phyloP scores from a whole-genome alignment of 805 yeast species.

The Candida pseudoglaebosa region DNA sequence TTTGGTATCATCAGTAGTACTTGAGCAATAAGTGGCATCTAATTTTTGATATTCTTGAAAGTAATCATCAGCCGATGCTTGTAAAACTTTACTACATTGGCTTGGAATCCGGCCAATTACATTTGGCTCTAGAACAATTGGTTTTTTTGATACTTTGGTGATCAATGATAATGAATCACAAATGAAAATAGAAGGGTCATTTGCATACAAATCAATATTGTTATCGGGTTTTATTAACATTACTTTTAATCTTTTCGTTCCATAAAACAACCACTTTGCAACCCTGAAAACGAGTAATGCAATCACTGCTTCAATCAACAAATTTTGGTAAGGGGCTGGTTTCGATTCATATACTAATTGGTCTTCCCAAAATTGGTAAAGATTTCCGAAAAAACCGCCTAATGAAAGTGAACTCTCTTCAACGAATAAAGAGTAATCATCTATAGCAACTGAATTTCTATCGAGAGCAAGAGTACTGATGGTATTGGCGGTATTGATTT shows the following conservation, averaged over 20 bases:
- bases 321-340: too few species aligned
- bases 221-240: not conserved
- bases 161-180: not conserved
- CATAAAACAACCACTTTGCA: not conserved
- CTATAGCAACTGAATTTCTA: too few species aligned
- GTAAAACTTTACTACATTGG: not conserved
- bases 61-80: not conserved
- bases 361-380: too few species aligned
- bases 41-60: not conserved
- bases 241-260: not conserved
- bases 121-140: not conserved
- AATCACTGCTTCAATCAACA: too few species aligned
- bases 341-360: too few species aligned
- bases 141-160: not conserved
- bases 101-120: not conserved
- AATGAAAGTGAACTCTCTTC: too few species aligned
- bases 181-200: not conserved
- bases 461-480: too few species aligned
- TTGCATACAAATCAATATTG: too few species aligned
- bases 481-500: too few species aligned
- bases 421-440: too few species aligned
- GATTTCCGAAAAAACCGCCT: too few species aligned
- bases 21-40: not conserved
- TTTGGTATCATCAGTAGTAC: not conserved
- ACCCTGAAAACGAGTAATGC: too few species aligned